Evolutionary conservation across 2,329 filamentous ascomycete species (phyloP).

Genomic region (Bipolaris bicolor): DNA sequence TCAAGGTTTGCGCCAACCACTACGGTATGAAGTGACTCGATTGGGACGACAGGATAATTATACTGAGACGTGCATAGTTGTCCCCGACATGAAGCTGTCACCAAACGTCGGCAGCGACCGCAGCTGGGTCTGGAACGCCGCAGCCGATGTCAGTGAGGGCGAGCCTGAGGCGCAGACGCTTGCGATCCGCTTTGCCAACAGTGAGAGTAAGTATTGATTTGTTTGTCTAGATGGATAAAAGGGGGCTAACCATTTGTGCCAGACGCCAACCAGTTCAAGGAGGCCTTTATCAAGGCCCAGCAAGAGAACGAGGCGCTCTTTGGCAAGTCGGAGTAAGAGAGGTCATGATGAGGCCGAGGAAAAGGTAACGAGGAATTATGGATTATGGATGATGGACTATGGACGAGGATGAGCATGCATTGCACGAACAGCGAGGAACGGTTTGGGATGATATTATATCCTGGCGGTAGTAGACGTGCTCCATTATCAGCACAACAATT

Average conservation of each 20-base stretch:
- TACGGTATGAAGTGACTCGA: slow-evolving; percentile 71
- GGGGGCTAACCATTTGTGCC: slow-evolving; percentile 37
- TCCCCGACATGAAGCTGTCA: slow-evolving; percentile 97
- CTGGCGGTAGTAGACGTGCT: slow-evolving; percentile 36
- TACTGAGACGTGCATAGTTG: slow-evolving; percentile 64
- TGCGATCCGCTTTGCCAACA: slow-evolving; percentile 96
- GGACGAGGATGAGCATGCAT: slow-evolving; percentile 22
- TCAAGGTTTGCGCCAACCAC: slow-evolving; percentile 99
- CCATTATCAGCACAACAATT: slow-evolving; percentile 46
- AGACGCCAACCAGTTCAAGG: slow-evolving; percentile 98
- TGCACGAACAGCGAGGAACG: slow-evolving; percentile 38
- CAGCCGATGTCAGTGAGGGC: slow-evolving; percentile 96
- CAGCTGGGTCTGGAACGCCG: slow-evolving; percentile 99
- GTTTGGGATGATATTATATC: slow-evolving; percentile 36
- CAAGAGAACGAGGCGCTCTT: slow-evolving; percentile 93
- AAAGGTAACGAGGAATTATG: slow-evolving; percentile 19
- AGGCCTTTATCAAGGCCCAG: slow-evolving; percentile 95
- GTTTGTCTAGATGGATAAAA: neutral
- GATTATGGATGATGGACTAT: neutral
- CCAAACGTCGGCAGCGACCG: slow-evolving; percentile 98
- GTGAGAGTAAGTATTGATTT: slow-evolving; percentile 75
- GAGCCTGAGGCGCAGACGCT: slow-evolving; percentile 95
- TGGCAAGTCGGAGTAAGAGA: slow-evolving; percentile 55
- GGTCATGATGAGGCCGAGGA: slow-evolving; percentile 1
- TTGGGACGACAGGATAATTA: slow-evolving; percentile 9